Conservation (phyloP, 2,329 filamentous ascomycete species). For the Aspergillus sp. region DNA sequence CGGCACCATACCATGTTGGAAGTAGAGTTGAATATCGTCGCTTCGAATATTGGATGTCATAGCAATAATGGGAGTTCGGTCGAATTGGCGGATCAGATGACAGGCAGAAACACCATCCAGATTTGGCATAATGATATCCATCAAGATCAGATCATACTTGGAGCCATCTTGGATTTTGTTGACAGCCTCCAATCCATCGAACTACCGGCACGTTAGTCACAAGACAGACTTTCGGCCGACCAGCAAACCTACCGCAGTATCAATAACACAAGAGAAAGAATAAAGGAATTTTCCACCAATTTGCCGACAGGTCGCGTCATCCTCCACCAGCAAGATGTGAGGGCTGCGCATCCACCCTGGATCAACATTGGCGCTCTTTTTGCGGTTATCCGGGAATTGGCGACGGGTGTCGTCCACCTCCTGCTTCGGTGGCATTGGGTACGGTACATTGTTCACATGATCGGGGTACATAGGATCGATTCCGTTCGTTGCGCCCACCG, state of each 20-base stretch:
- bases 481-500: conserved; percentile 83
- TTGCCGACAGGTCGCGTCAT: conserved; percentile 65
- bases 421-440: conserved; percentile 68
- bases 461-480: conserved; percentile 95
- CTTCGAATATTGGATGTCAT: conserved; percentile 99
- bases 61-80: conserved; percentile 83
- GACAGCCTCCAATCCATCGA: conserved; percentile 87
- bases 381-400: conserved; percentile 52
- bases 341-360: conserved; percentile 68
- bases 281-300: conserved; percentile 67
- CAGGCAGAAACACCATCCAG: conserved; percentile 94
- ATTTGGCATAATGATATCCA: conserved; percentile 97
- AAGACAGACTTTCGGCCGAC: background rate
- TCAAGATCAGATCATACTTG: conserved; percentile 71
- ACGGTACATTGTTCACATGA: conserved; percentile 92
- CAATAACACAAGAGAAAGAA: conserved; percentile 63
- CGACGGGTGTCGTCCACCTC: conserved; percentile 52
- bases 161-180: conserved; percentile 71
- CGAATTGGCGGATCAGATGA: conserved; percentile 85
- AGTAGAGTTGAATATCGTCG: conserved; percentile 96
- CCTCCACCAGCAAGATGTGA: conserved; percentile 86
- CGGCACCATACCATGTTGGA: conserved; percentile 75
- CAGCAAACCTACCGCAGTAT: conserved; percentile 56
- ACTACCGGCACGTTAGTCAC: conserved; percentile 46
- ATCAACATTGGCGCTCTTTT: conserved; percentile 61